Evolutionary conservation across 1,139 yeast species (phyloP), one percentile per base, ranked within the genome.

Genomic region (Hansenula sp.): DNA sequence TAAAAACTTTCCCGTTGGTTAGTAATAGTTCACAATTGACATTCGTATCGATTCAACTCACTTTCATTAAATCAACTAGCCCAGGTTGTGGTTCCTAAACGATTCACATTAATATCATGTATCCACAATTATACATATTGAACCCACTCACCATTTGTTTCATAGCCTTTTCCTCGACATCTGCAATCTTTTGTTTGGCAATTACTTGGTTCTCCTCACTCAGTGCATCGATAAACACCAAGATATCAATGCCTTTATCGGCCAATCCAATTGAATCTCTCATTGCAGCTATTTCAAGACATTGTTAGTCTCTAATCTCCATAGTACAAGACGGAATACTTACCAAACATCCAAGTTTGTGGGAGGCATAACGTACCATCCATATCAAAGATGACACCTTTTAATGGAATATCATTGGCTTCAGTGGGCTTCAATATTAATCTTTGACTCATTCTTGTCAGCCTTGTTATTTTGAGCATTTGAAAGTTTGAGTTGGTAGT

Each of bases 331-430:
- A 18, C 15, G 19, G 18, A 17, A 12, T 10, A 57, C 67, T 34
- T 57, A 62, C 67, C 66, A 58, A 81, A 81, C 87, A 81, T 81
- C 76, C 82, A 77, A 0, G 81, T 76, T 62, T 79, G 85, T 1
- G 88, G 86, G 24, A 74, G 64, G 50, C 84, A 78, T 41, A 81
- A 56, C 0, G 87, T 81, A 6, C 88, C 88, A 53, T 81, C 88
- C 88, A 81, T 81, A 51, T 81, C 88, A 54, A 81, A 81, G 1
- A 81, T 67, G 5, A 81, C 59, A 0, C 84, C 85, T 40, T 65
- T 66, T 35, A 79, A 60, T 1, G 58, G 54, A 5, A 62, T 47
- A 38, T 72, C 77, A 15, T 58, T 56, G 3, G 58, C 45, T n/a
- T 41, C 33, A 7, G 42, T 19, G 2, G 73, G 71, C 2, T 52